Conservation (phyloP, 306 rosid species). For the Senna tora region DNA sequence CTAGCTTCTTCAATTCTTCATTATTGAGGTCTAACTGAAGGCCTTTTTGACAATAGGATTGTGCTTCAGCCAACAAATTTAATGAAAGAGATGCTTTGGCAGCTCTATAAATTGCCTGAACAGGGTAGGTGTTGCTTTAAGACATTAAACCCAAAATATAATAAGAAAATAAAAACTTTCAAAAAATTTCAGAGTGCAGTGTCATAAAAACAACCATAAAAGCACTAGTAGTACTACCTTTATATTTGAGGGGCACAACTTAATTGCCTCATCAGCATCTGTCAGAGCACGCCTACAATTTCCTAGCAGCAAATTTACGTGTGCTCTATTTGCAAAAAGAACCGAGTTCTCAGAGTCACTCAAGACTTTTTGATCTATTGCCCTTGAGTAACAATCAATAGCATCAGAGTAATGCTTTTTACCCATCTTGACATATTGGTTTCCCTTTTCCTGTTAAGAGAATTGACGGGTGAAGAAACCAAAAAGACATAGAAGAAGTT, state of each 20-base stretch:
- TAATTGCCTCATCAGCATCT: constrained; percentile 79
- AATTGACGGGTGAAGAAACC: constrained; percentile 30
- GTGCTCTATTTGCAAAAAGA: constrained; percentile 79
- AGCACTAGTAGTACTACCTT: constrained; percentile 66
- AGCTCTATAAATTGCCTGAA: constrained; percentile 82
- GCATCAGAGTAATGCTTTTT: constrained; percentile 86
- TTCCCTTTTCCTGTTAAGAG: constrained; percentile 80
- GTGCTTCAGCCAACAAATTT: constrained; percentile 72
- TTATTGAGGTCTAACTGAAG: constrained; percentile 70
- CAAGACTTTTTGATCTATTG: constrained; percentile 74
- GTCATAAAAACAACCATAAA: constrained; percentile 11
- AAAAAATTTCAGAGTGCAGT: not conserved
- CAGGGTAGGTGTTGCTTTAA: constrained; percentile 35
- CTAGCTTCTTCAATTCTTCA: constrained; percentile 71
- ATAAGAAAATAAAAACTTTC: not conserved
- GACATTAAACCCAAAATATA: constrained; percentile 35
- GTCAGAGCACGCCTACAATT: constrained; percentile 81
- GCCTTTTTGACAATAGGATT: constrained; percentile 64
- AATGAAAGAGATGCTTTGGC: constrained; percentile 75
- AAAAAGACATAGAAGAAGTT: constrained; percentile 5
- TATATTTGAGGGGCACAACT: constrained; percentile 63
- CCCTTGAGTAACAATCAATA: constrained; percentile 83
- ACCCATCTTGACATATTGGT: constrained; percentile 74
- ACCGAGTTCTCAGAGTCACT: constrained; percentile 63
- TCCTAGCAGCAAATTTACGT: constrained; percentile 80